Evolutionary conservation across 495 filamentous ascomycete genomes (phyloP), one percentile per base, ranked within the genome.

Genomic region (Hyphodiscus hymeniophilus): DNA sequence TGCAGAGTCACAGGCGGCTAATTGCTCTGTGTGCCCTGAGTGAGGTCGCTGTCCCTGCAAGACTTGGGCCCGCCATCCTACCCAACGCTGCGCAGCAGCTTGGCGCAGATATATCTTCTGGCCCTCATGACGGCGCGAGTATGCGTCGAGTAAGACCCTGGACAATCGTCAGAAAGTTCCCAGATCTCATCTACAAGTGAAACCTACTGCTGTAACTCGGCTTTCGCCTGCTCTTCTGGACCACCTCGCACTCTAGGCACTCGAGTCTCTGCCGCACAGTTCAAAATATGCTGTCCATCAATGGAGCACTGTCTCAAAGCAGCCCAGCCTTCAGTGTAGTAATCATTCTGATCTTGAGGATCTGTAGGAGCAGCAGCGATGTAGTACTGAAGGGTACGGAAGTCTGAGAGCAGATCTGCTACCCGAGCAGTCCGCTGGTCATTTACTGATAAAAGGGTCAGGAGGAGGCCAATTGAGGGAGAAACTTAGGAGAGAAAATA

Each of bases 71-170:
- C 89, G 76, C 56, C 81, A 76, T 53, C 87, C 82, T 54, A 85
- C 67, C 89, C 89, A 95, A 61, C 86, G 75, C 56, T 80, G 77
- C 16, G 81, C 86, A 12, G 88, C 87, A 3, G 77, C 77, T 33
- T 85, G 83, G 22, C 84, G 81, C 15, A 91, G 75, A 56, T 90
- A 90, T 50, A 89, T 87, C 63, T 83, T 86, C 62, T 92, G 88
- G 30, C 77, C 87, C 63, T 87, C 82, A 71, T 94, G 89, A 42
- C 89, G 78, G 43, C 89, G 80, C 15, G 84, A 74, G 56, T 76
- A 81, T 33, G 85, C 81, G 53, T 95, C 89, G 38, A 85, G 71
- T 38, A 87, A 77, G 45, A 94, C 77, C 52, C 87, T 91, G 53
- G 52, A 40, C 16, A 28, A 10, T 12, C 44, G 33, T 16, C 38